Evolutionary conservation across 768 basidiomycete species (phyloP).

Genomic region (Leccinum truebloodii): DNA sequence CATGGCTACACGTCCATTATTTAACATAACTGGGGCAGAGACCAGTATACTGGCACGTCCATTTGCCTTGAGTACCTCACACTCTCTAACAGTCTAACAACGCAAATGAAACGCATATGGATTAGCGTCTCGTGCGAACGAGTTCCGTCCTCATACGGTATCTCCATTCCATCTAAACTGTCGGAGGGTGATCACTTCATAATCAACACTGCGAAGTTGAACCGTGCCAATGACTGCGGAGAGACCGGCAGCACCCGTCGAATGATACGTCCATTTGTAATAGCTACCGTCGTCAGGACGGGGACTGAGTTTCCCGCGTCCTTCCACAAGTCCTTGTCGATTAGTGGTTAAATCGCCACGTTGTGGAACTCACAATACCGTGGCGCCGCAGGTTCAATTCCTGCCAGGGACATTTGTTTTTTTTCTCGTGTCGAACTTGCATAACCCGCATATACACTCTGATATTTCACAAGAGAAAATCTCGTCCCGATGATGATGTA

Average conservation of each 20-base stretch:
- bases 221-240: too few relatives aligned
- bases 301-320: conserved; percentile 8
- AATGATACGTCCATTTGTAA: background rate
- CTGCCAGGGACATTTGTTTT: conserved; percentile 37
- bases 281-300: background rate
- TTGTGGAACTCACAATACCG: conserved; percentile 39
- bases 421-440: background rate
- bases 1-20: background rate
- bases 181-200: background rate
- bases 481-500: background rate
- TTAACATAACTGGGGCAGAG: background rate
- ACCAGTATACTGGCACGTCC: background rate
- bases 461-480: background rate
- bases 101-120: background rate
- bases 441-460: background rate
- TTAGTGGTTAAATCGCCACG: conserved; percentile 46
- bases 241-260: background rate
- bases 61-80: background rate
- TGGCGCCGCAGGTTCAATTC: conserved; percentile 40
- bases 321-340: conserved; percentile 40
- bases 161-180: background rate
- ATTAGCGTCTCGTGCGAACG: background rate
- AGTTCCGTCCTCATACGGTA: background rate
- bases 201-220: background rate
- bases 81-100: background rate